Percentiles rank a stretch among this genome's conserved stretches.
Conservation (phyloP, 208 protist genomes). For the Strigomonas culicis region DNA sequence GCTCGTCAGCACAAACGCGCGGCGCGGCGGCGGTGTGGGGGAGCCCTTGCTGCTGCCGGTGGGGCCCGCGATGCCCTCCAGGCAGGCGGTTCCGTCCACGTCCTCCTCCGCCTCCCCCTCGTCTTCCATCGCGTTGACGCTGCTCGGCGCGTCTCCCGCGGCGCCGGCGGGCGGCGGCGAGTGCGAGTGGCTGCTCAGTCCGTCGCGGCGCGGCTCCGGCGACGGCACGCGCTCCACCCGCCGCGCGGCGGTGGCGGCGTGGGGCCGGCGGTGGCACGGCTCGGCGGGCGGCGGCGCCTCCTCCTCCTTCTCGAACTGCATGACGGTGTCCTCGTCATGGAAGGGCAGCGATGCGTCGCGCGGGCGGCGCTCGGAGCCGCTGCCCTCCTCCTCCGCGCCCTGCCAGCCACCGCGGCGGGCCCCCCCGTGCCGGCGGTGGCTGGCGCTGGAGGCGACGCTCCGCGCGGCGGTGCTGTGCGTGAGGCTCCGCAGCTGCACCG, state of each 20-base stretch:
- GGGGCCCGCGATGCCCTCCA: too few relatives aligned
- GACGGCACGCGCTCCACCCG: neutral
- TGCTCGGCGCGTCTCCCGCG: neutral
- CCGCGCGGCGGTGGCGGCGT: too few relatives aligned
- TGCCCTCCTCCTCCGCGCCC: neutral
- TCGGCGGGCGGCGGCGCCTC: neutral
- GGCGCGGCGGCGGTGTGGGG: conserved; percentile 42
- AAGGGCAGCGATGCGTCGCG: neutral
- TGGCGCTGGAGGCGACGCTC: conserved; percentile 2
- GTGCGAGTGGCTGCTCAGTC: neutral
- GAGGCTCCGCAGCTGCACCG: neutral
- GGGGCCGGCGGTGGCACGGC: neutral
- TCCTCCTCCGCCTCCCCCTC: too few relatives aligned
- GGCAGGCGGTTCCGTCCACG: too few relatives aligned
- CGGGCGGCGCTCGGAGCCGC: neutral
- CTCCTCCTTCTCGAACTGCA: conserved; percentile 1
- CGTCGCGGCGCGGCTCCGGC: neutral
- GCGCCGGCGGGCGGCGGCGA: neutral
- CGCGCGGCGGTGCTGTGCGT: neutral
- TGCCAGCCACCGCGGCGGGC: neutral
- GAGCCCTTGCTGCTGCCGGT: conserved; percentile 5
- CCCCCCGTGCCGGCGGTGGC: neutral
- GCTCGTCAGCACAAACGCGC: conserved; percentile 45
- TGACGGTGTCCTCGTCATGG: neutral
- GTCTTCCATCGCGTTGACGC: neutral